Conservation (phyloP, 2,329 filamentous ascomycete genomes). For the Colletotrichum gloeosporioides region DNA sequence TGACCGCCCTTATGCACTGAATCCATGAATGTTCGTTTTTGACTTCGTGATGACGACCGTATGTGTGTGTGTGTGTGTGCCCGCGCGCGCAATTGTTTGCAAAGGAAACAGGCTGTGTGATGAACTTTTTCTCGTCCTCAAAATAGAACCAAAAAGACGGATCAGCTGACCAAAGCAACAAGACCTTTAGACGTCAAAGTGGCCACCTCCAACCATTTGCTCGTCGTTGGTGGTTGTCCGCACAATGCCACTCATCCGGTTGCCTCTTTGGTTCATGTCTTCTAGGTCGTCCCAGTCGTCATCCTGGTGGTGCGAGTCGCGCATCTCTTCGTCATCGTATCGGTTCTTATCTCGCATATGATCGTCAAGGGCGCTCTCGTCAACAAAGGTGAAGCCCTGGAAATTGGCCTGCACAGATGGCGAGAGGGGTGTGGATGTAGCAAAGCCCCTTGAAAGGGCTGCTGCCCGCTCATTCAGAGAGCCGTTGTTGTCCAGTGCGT, state of each 20-base stretch:
- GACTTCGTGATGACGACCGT: conserved; percentile 16
- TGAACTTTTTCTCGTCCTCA: conserved; percentile 12
- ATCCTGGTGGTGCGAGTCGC: conserved; percentile 49
- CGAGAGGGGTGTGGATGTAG: conserved; percentile 89
- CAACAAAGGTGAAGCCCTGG: conserved; percentile 98
- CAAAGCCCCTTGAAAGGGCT: conserved; percentile 82
- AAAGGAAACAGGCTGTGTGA: neutral
- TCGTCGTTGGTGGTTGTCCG: conserved; percentile 63
- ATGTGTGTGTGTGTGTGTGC: neutral
- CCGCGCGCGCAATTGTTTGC: neutral
- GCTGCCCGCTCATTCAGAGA: conserved; percentile 92
- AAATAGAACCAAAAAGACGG: conserved; percentile 1
- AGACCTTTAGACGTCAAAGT: conserved; percentile 65
- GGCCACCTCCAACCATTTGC: conserved; percentile 65
- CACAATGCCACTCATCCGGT: conserved; percentile 70
- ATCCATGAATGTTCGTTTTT: conserved; percentile 23
- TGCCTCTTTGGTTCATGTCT: conserved; percentile 58
- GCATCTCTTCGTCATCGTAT: conserved; percentile 64
- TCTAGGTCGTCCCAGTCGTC: conserved; percentile 66
- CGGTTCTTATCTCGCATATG: conserved; percentile 67
- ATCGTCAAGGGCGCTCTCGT: conserved; percentile 92
- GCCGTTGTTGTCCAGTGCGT: conserved; percentile 83
- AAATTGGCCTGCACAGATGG: conserved; percentile 98
- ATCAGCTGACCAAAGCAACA: neutral
- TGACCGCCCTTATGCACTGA: conserved; percentile 24